These are phyloP conservation scores for Reutealis trisperma DNA, from an alignment of 345 rosid genomes.

Conservation along the genomic window DNA sequence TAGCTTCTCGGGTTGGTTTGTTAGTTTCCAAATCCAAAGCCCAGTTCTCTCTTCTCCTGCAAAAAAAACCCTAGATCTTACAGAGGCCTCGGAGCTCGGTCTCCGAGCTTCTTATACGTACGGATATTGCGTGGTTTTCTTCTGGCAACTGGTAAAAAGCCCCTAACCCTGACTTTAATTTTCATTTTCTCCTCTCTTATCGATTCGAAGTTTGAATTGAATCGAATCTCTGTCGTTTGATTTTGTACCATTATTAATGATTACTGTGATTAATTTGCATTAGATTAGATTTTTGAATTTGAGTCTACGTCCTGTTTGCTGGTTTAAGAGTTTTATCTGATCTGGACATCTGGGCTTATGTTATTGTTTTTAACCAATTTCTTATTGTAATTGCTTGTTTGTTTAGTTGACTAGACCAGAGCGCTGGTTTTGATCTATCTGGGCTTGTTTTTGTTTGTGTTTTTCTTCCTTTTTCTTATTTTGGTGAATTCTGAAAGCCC, in stretches of 20 bases:
- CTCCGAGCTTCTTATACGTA: conserved; percentile 17
- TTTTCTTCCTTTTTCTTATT: conserved; percentile 8
- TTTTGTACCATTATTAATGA: background rate
- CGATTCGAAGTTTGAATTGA: background rate
- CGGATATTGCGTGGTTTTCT: conserved; percentile 12
- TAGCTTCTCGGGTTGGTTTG: conserved; percentile 2
- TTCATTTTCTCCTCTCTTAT: background rate
- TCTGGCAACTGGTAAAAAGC: conserved; percentile 12
- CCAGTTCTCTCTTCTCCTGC: conserved; percentile 32
- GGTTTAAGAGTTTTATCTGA: background rate
- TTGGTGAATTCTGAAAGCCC: conserved; percentile 8
- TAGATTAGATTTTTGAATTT: background rate
- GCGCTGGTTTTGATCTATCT: conserved; percentile 9
- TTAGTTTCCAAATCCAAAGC: conserved; percentile 30
- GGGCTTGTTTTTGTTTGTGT: conserved; percentile 7
- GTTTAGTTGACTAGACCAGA: background rate
- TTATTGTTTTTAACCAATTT: background rate
- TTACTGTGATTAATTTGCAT: no score
- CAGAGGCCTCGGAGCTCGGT: conserved; percentile 18
- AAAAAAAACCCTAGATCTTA: conserved; percentile 45
- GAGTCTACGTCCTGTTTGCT: no score
- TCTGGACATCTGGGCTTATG: background rate
- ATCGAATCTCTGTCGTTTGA: background rate
- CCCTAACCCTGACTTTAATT: conserved; percentile 9
- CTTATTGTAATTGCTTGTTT: background rate